Base-by-base conservation (phyloP, 805 yeast species). In the Teunomyces lycoperdinae region DNA sequence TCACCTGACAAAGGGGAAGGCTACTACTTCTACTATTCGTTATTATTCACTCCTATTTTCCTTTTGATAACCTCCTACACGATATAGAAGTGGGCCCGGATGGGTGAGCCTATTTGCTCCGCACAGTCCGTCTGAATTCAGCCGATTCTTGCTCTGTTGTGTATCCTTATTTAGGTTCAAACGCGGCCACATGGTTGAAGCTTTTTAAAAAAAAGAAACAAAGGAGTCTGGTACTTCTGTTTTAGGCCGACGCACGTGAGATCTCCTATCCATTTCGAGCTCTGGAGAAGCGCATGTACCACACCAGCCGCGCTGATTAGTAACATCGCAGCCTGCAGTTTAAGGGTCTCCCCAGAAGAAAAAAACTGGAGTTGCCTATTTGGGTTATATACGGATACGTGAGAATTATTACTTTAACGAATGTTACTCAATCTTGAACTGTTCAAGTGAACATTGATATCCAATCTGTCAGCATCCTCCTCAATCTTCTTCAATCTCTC, bases 401-500 rank as follows among this genome's bases (percentile, higher is more conserved):
- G 5, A 11, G 16, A 14, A 9, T 6, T n/a, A 29, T 5, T 13
- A 17, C 3, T n/a, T 33, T 62, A 78, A 34, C 76, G 67, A 44
- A 81, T 80, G 53, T 80, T 74, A 42, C 82, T 78, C 63, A 87
- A 73, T 49, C 87, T 79, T 14, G 85, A 77, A 30, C 85, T 84
- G 62, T 87, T 88, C 69, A 85, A 72, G 61, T 87, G 91, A 45
- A 92, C 84, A 62, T 85, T 84, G 49, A 89, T 85, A 65, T 92
- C 97, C 62, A 90, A 76, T 46, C 80, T 79, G 61, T 89, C 96
- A 2, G 96, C 87, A 61, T 86, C 85, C 55, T 89, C 90, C 57
- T 88, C 92, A 54, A 94, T 84, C 52, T 81, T 77, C 49, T 79
- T 80, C 56, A 92, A 73, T 56, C 95, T 82, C 26, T 65, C 66